phyloP scores from a whole-genome alignment of 495 filamentous ascomycete species.

The Hyaloscypha hepaticicola region DNA sequence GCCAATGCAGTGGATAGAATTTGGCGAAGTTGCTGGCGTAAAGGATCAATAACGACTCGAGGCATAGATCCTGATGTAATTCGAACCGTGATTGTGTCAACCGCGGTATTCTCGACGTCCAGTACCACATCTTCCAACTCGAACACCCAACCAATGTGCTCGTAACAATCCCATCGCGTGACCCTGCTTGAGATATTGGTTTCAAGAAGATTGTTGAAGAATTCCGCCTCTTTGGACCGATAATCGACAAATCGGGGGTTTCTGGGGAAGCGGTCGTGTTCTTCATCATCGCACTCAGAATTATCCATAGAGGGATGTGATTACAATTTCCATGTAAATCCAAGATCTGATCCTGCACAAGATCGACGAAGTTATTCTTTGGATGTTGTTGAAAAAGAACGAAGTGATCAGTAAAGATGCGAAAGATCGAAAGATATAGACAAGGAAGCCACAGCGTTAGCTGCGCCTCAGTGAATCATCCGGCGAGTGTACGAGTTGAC shows the following conservation, averaged over 20 bases:
- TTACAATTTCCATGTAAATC: not conserved
- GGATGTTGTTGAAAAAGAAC: not conserved
- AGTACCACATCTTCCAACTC: conserved; percentile 13
- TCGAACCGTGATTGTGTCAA: not conserved
- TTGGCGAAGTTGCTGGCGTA: conserved; percentile 1
- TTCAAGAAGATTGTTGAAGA: conserved; percentile 10
- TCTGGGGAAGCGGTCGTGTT: not conserved
- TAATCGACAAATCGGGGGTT: not conserved
- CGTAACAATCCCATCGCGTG: conserved; percentile 7
- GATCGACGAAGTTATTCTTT: not conserved
- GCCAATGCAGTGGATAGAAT: not conserved
- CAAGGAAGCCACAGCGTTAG: not conserved
- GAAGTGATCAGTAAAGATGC: not conserved
- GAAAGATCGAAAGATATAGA: not conserved
- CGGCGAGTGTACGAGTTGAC: not conserved
- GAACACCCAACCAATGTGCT: conserved; percentile 13
- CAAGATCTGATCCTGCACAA: not conserved
- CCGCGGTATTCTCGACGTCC: not conserved
- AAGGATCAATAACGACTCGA: conserved; percentile 7
- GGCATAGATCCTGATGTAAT: not conserved
- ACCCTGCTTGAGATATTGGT: not conserved
- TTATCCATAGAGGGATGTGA: not conserved
- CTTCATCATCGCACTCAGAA: not conserved
- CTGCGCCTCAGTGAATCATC: not conserved
- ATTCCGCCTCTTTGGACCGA: conserved; percentile 14